Conservation (phyloP, 768 basidiomycete species). For the Rubroboletus satanas region DNA sequence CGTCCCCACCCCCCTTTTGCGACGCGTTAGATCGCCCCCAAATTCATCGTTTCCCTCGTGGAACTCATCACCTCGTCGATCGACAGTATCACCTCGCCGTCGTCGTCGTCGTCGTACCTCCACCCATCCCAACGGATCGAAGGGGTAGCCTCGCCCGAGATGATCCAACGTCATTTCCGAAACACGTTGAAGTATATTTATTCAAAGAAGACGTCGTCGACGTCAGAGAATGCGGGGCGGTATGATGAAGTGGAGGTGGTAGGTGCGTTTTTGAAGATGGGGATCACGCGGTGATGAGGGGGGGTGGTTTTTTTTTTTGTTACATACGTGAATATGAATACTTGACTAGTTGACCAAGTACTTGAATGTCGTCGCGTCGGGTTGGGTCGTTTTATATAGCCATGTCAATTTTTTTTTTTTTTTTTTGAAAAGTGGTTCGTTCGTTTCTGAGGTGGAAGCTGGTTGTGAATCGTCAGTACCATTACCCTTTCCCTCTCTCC, state of each 20-base stretch:
- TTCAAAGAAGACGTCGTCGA: slow-evolving; percentile 52
- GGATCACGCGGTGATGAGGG: slow-evolving; percentile 50
- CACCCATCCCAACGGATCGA: slow-evolving; percentile 90
- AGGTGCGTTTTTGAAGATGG: slow-evolving; percentile 88
- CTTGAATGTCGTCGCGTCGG: too few relatives aligned
- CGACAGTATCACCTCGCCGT: slow-evolving; percentile 79
- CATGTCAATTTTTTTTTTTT: too few relatives aligned
- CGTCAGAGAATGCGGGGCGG: slow-evolving; percentile 33
- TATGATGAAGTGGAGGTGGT: slow-evolving; percentile 90
- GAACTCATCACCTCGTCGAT: slow-evolving; percentile 94
- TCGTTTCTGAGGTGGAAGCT: too few relatives aligned
- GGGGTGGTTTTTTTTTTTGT: too few relatives aligned
- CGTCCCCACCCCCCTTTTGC: too few relatives aligned
- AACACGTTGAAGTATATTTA: slow-evolving; percentile 86
- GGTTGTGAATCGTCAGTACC: too few relatives aligned
- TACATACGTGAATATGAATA: too few relatives aligned
- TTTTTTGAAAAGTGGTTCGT: too few relatives aligned
- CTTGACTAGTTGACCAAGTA: too few relatives aligned
- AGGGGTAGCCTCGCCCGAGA: slow-evolving; percentile 87
- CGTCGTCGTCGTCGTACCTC: slow-evolving; percentile 47
- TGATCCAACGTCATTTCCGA: slow-evolving; percentile 90
- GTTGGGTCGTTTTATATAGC: too few relatives aligned
- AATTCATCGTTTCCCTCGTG: slow-evolving; percentile 94
- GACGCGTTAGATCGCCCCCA: slow-evolving; percentile 64
- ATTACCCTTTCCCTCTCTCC: too few relatives aligned